Evolutionary conservation across 2,329 filamentous ascomycete species (phyloP).

Genomic region (Sporothrix mexicana): DNA sequence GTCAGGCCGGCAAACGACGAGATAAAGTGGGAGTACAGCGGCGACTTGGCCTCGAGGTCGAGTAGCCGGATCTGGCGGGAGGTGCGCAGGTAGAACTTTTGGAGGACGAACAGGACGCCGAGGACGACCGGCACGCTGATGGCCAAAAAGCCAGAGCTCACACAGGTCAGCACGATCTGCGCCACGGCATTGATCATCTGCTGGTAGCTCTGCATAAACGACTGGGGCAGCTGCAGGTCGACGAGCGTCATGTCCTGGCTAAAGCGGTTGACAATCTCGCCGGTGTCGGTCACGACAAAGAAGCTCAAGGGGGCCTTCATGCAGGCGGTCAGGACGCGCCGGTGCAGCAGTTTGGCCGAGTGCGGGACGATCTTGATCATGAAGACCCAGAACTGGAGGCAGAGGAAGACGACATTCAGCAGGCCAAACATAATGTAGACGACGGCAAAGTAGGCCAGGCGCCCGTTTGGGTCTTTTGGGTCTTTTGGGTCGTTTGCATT

Average conservation of each 20-base stretch:
- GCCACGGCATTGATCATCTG: conserved; percentile 44
- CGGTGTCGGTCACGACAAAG: conserved; percentile 45
- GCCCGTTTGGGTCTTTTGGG: conserved; percentile 49
- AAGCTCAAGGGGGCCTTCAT: conserved; percentile 44
- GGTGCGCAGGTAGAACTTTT: conserved; percentile 58
- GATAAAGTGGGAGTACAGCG: conserved; percentile 45
- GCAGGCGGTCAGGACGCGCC: conserved; percentile 39
- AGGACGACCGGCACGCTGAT: conserved; percentile 49
- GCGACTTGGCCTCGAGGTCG: conserved; percentile 39
- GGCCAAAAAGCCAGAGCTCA: conserved; percentile 45
- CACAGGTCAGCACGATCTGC: conserved; percentile 53
- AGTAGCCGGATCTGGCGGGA: conserved; percentile 56
- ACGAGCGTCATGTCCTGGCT: conserved; percentile 31
- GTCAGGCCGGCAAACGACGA: conserved; percentile 55
- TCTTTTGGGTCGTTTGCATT: conserved; percentile 52
- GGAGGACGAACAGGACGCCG: conserved; percentile 50
- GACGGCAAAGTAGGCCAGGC: conserved; percentile 47
- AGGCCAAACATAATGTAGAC: conserved; percentile 44
- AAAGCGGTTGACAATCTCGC: conserved; percentile 41
- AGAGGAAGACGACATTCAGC: conserved; percentile 36
- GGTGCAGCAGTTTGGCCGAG: conserved; percentile 42
- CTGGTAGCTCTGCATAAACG: conserved; percentile 31
- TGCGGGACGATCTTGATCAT: conserved; percentile 44
- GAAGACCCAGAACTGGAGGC: conserved; percentile 39
- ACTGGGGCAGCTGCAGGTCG: conserved; percentile 29